Evolutionary conservation across 2,329 filamentous ascomycete species (phyloP), one percentile per base, ranked within the genome.

Genomic region (Lachnellula cervina): DNA sequence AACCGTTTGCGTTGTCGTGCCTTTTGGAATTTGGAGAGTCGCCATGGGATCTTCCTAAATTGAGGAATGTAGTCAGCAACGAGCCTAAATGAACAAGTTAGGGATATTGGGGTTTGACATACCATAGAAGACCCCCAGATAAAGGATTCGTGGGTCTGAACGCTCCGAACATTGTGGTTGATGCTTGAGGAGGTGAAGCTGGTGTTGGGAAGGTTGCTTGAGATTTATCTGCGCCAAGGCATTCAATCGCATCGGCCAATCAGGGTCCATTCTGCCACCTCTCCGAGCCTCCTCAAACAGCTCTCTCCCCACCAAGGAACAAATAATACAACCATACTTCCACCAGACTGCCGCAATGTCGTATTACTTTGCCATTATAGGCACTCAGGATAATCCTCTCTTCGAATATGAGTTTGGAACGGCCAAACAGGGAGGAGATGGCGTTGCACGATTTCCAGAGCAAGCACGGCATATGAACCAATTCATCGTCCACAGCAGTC

Each of bases 341-440:
- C 51, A 52, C 46, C 48, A 52, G 19, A 52, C 23, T 28, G 25
- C 28, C 38, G 48, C 50, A 34, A 97, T 97, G 94, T 97, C 92
- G 58, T 99, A 97, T 80, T 97, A 97, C 78, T 97, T 99, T 76
- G 89, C 89, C 70, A 96, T 99, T 65, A 84, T 99, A 72, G 94
- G 92, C 69, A 95, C 91, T 21, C 89, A 90, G 67, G 94, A 99
- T 77, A 95, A 93, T 70, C 93, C 94, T 35, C 83, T 99, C 64
- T 99, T 97, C 76, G 93, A 96, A 76, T 84, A 95, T 74, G 92
- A 96, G 70, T 99, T 99, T 72, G 94, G 94, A 67, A 97, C 93
- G 40, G 96, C 90, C 42, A 97, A 97, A 74, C 88, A 91, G 66
- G 92, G 93, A 75, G 93, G 93, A 70, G 94, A 97, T 78, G 94